phyloP scores from a whole-genome alignment of 2,329 filamentous ascomycete genomes.

The Alternaria incomplexa region DNA sequence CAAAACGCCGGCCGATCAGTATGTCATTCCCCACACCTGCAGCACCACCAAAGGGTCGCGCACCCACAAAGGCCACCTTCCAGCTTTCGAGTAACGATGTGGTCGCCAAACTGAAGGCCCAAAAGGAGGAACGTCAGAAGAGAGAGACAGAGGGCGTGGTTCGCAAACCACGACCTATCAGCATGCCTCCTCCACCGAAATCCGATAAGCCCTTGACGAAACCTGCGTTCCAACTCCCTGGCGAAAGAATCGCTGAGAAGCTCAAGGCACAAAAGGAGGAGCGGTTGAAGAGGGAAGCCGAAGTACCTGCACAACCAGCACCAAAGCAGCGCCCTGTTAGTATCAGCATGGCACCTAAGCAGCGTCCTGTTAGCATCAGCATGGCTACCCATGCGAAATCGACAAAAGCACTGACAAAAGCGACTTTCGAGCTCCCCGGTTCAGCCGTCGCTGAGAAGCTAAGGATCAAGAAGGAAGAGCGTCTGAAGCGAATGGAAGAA shows the following conservation, averaged over 20 bases:
- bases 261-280: conserved; percentile 44
- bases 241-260: conserved; percentile 56
- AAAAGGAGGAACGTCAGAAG: conserved; percentile 56
- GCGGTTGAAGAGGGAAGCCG: conserved; percentile 38
- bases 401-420: conserved; percentile 56
- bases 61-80: conserved; percentile 58
- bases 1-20: conserved; percentile 56
- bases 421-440: conserved; percentile 61
- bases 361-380: conserved; percentile 19
- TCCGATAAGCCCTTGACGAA: conserved; percentile 59
- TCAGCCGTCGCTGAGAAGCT: conserved; percentile 55
- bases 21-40: conserved; percentile 56
- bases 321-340: conserved; percentile 12
- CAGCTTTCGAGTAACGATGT: conserved; percentile 60
- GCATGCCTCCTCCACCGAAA: conserved; percentile 55
- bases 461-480: conserved; percentile 42
- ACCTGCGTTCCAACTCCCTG: conserved; percentile 59
- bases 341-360: conserved; percentile 34
- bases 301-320: conserved; percentile 11
- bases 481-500: conserved; percentile 41
- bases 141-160: conserved; percentile 49
- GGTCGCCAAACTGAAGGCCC: conserved; percentile 60
- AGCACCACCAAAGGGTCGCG: conserved; percentile 55
- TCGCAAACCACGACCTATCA: conserved; percentile 50
- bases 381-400: conserved; percentile 53